A percentile compares a stretch with the other conserved stretches of the same genome.
Conservation (phyloP, 208 protist species). For the Spongospora subterranea region DNA sequence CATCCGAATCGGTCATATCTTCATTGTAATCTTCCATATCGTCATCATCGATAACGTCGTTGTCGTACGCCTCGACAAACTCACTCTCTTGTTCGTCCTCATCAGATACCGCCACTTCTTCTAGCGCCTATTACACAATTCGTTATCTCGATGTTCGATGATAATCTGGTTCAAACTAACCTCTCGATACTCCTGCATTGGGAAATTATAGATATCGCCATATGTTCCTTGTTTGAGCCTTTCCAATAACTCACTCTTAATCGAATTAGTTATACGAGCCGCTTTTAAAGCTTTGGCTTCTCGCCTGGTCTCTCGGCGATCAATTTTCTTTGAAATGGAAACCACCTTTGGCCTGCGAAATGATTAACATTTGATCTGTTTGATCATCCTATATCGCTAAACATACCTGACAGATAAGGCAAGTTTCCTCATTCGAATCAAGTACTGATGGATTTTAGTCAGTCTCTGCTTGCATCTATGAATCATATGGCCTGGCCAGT, state of each 20-base stretch:
- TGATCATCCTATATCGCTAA: neutral
- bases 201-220: conserved; percentile 81
- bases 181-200: conserved; percentile 70
- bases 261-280: conserved; percentile 91
- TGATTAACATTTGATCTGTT: neutral
- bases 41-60: conserved; percentile 41
- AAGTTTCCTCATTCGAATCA: conserved; percentile 96
- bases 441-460: conserved; percentile 95
- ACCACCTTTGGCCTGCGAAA: conserved; percentile 54
- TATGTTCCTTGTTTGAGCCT: conserved; percentile 81
- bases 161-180: conserved; percentile 40
- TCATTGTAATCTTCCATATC: conserved; percentile 49
- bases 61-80: conserved; percentile 51
- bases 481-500: conserved; percentile 79
- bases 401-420: conserved; percentile 76
- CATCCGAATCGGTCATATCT: neutral
- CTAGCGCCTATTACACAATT: neutral
- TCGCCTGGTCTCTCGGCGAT: conserved; percentile 82
- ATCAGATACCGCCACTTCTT: neutral
- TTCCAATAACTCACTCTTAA: conserved; percentile 96
- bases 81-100: neutral
- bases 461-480: conserved; percentile 96
- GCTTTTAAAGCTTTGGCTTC: conserved; percentile 94
- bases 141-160: neutral
- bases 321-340: conserved; percentile 41